Evolutionary conservation across 2,329 filamentous ascomycete genomes (phyloP).

Genomic region (Diplodia intermedia): DNA sequence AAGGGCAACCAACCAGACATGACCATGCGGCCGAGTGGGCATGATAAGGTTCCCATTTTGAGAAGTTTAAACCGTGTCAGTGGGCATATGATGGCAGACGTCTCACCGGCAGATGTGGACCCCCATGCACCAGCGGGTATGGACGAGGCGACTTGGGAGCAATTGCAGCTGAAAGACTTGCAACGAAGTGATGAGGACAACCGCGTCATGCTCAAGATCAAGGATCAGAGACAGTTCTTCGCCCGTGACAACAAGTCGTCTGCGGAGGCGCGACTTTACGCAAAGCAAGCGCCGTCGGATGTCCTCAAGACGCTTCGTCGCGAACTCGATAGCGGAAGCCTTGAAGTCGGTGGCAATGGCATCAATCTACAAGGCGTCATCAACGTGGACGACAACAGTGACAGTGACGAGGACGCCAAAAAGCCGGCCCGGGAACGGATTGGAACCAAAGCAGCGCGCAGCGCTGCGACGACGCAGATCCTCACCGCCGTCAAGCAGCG

Average conservation of each 20-base stretch:
- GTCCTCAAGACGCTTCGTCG: conserved; percentile 70
- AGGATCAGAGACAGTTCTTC: conserved; percentile 85
- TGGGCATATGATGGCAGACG: conserved; percentile 90
- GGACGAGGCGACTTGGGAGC: conserved; percentile 75
- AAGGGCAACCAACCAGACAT: conserved; percentile 86
- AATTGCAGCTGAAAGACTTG: conserved; percentile 81
- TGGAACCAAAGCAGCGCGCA: conserved; percentile 72
- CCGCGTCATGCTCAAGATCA: conserved; percentile 83
- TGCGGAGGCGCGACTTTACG: conserved; percentile 64
- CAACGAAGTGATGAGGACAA: conserved; percentile 75
- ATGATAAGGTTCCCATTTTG: conserved; percentile 85
- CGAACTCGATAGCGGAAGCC: conserved; percentile 62
- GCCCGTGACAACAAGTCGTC: conserved; percentile 58
- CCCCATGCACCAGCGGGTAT: conserved; percentile 69
- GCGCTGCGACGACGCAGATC: conserved; percentile 69
- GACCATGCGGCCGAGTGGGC: conserved; percentile 81
- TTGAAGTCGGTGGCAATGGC: conserved; percentile 40
- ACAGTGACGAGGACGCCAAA: conserved; percentile 65
- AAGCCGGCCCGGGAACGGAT: conserved; percentile 62
- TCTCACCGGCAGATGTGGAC: conserved; percentile 77
- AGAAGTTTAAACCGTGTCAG: conserved; percentile 88
- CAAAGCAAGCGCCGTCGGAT: conserved; percentile 71
- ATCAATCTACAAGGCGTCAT: conserved; percentile 68
- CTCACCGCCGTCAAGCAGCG: conserved; percentile 69
- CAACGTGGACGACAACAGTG: conserved; percentile 71